Percentiles rank a stretch among this genome's conserved stretches.
Evolutionary conservation across 75 land plant species (phyloP).

Genomic region (Sequoia sempervirens): DNA sequence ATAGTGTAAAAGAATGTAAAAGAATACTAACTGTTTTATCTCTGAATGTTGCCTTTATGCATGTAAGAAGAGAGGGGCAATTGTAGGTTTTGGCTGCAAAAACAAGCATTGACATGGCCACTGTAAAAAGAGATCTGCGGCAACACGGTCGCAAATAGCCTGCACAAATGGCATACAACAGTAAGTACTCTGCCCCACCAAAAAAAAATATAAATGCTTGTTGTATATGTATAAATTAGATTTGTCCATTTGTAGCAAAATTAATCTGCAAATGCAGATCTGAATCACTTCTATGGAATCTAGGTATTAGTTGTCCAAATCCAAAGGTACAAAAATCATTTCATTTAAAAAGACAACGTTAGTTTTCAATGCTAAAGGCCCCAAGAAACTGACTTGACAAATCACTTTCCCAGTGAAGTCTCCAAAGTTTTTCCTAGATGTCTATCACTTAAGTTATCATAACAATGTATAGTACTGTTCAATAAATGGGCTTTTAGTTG

Average conservation of each 20-base stretch:
- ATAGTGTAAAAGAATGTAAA: neutral
- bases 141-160: slow-evolving; percentile 59
- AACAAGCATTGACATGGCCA: slow-evolving; percentile 76
- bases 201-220: neutral
- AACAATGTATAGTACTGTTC: neutral
- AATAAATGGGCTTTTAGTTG: neutral
- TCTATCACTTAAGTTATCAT: neutral
- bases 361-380: neutral
- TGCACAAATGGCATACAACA: slow-evolving; percentile 16
- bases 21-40: slow-evolving; percentile 40
- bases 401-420: neutral
- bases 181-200: neutral
- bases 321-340: neutral
- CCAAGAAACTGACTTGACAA: neutral
- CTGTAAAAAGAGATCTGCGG: slow-evolving; percentile 78
- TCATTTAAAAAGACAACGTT: neutral
- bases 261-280: neutral
- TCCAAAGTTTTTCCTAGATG: slow-evolving; percentile 8
- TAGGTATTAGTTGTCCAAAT: neutral
- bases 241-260: neutral
- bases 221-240: neutral
- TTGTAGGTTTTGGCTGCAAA: slow-evolving; percentile 77
- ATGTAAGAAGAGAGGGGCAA: slow-evolving; percentile 53
- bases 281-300: neutral
- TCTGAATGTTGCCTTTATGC: slow-evolving; percentile 41